Evolutionary conservation across 139 green algal genomes (phyloP).

Genomic region (Ulvella scutata): DNA sequence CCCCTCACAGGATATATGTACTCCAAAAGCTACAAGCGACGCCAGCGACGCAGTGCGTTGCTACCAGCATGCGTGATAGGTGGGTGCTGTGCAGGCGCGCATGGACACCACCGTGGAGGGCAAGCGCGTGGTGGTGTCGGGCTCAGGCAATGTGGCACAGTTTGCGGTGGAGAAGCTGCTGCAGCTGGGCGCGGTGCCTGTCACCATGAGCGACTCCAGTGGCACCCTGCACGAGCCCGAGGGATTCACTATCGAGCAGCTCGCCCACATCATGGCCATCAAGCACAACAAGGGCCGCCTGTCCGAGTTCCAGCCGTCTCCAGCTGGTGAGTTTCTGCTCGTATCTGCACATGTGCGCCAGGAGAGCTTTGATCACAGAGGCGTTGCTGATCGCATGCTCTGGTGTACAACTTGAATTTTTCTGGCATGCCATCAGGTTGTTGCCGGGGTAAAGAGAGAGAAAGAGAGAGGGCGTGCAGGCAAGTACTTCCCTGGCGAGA

Average conservation of each 20-base stretch:
- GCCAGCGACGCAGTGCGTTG: too few species aligned
- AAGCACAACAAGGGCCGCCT: conserved; percentile 30
- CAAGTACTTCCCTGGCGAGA: conserved; percentile 38
- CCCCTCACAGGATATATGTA: too few species aligned
- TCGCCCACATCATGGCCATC: conserved; percentile 23
- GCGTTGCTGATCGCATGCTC: too few species aligned
- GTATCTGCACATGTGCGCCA: neutral
- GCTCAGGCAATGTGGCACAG: conserved; percentile 53
- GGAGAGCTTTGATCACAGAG: too few species aligned
- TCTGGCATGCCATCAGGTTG: too few species aligned
- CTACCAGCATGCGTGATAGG: too few species aligned
- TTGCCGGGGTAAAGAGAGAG: too few species aligned
- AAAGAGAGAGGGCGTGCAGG: conserved; percentile 7
- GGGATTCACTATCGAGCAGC: conserved; percentile 44
- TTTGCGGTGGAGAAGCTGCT: conserved; percentile 52
- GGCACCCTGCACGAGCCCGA: conserved; percentile 38
- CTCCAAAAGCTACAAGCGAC: too few species aligned
- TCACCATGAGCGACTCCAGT: conserved; percentile 49
- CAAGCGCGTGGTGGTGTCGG: conserved; percentile 39
- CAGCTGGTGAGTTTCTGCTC: neutral
- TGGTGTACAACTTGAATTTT: too few species aligned
- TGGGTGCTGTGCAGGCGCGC: neutral
- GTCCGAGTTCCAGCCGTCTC: conserved; percentile 10
- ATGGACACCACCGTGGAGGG: conserved; percentile 12
- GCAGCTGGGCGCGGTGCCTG: conserved; percentile 37